phyloP scores from a whole-genome alignment of 2,329 filamentous ascomycete species.

The Verruconis gallopava region DNA sequence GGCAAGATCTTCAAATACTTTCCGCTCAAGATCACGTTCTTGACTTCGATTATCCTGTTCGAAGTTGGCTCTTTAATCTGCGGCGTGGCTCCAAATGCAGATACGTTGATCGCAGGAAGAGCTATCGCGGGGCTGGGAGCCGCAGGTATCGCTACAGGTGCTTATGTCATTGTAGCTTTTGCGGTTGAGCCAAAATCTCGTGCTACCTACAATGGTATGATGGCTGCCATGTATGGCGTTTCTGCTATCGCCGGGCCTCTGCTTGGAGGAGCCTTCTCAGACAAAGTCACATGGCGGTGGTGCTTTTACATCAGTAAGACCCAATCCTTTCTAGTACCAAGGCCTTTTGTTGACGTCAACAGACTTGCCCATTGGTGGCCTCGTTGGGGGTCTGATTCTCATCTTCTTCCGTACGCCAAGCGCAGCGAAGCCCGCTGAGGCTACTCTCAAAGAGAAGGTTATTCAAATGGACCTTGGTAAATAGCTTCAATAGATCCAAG shows the following conservation, averaged over 20 bases:
- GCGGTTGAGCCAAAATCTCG: slow-evolving; percentile 23
- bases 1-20: slow-evolving; percentile 12
- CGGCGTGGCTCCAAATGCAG: slow-evolving; percentile 11
- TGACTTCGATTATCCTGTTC: slow-evolving; percentile 11
- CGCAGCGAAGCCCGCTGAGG: slow-evolving; percentile 14
- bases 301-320: slow-evolving; percentile 42
- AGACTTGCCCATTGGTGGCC: slow-evolving; percentile 29
- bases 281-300: slow-evolving; percentile 25
- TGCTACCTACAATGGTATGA: slow-evolving; percentile 7
- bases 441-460: slow-evolving; percentile 20
- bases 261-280: slow-evolving; percentile 19
- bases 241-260: slow-evolving; percentile 9
- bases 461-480: slow-evolving; percentile 29
- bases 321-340: slow-evolving; percentile 8
- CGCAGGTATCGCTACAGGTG: slow-evolving; percentile 13
- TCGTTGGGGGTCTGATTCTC: slow-evolving; percentile 23
- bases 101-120: slow-evolving; percentile 13
- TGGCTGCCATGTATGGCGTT: slow-evolving; percentile 11
- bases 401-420: slow-evolving; percentile 23
- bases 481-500: too few relatives aligned
- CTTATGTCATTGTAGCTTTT: slow-evolving; percentile 30
- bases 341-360: slow-evolving; percentile 25
- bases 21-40: slow-evolving; percentile 6
- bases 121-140: slow-evolving; percentile 13
- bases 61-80: slow-evolving; percentile 13